Base-by-base conservation (phyloP, 1,284 basidiomycete genomes). In the Marasmius fiardii region DNA sequence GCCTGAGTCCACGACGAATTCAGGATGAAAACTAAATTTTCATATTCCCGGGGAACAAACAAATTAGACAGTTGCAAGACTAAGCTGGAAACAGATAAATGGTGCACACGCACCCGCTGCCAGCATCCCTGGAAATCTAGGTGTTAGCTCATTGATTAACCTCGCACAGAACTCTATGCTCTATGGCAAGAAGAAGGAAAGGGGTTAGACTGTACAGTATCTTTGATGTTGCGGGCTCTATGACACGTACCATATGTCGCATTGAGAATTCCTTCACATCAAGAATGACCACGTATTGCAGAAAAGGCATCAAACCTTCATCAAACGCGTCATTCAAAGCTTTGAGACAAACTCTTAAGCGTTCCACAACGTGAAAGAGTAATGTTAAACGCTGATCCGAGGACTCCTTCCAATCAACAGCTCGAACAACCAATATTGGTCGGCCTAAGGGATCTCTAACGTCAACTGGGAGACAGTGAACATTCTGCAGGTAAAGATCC, bases 1-100 rank as follows among this genome's bases (percentile, higher is more conserved):
- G 84, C 79, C 68, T 93, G 88, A 16, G 86, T 72, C 92, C 92
- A 95, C 8, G 88, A 86, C 65, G 88, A 91, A 70, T 94, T 92
- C 35, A 93, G 73, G 51, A 93, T 73, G 65, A 90, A 90, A 26
- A 88, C 88, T 82, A 68, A 54, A 16, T 31, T 31, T 28, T 5
- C 24, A 28, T 39, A 33, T 31, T 10, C n/a, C n/a, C n/a, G n/a
- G n/a, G 33, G n/a, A 43, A 51, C 21, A 5, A 43, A 21, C 34
- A 21, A n/a, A 37, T 49, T 26, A 49, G 47, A 49, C 16, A 23
- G n/a, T 26, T 33, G 16, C 20, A 4, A 43, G 18, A 28, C 35
- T 37, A 28, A 31, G 23, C 21, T 23, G 31, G 47, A 39, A 51
- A 48, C 23, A 50, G 31, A 53, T 39, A 33, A 24, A 37, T 45